Evolutionary conservation across 106 monocot genomes (phyloP).

Genomic region (Dendrobium catenatum): DNA sequence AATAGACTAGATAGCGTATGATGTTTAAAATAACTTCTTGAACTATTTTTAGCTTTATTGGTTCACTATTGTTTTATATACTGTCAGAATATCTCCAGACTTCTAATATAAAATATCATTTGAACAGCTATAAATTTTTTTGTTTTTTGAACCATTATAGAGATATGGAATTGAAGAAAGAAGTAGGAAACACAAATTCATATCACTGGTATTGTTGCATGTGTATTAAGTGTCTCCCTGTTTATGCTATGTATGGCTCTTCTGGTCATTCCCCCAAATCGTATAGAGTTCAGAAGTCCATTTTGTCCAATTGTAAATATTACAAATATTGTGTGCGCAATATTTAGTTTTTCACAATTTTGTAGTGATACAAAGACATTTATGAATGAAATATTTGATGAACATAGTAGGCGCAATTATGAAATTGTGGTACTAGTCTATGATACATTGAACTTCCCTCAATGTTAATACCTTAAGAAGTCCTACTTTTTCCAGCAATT

Average conservation of each 20-base stretch:
- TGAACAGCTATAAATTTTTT: not conserved
- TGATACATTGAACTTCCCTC: not conserved
- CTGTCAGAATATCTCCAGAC: not conserved
- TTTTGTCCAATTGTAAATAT: not conserved
- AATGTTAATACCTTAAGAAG: not conserved
- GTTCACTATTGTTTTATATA: not conserved
- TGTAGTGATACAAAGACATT: not conserved
- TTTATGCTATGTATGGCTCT: not conserved
- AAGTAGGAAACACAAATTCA: not conserved
- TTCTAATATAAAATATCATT: not conserved
- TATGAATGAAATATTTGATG: not conserved
- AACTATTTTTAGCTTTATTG: not conserved
- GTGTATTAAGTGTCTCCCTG: too few relatives aligned
- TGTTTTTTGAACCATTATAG: not conserved
- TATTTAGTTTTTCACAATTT: not conserved
- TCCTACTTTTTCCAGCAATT: not conserved
- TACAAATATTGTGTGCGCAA: not conserved
- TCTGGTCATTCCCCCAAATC: not conserved
- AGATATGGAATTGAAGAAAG: not conserved
- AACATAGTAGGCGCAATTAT: not conserved
- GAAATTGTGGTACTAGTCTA: not conserved
- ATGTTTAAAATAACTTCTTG: not conserved
- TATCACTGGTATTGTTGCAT: too few relatives aligned
- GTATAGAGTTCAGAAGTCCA: not conserved
- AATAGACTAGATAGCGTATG: not conserved